Percentiles rank a stretch among this genome's conserved stretches.
Conservation (phyloP, 805 yeast species). For the Barnettozyma populi region DNA sequence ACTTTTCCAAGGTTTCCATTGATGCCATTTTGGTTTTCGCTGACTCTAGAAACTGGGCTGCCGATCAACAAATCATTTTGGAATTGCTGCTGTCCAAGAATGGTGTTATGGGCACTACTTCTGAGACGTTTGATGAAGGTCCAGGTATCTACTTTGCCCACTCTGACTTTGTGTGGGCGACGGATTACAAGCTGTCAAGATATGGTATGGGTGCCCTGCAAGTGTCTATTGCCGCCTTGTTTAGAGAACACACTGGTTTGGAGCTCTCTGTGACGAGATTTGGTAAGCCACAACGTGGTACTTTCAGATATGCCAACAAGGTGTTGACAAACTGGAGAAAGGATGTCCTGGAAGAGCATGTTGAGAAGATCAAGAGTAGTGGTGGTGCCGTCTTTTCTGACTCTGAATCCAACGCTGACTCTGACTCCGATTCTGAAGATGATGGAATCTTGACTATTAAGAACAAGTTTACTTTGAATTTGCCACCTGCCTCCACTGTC, state of each 20-base stretch:
- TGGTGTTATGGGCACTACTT: constrained; percentile 82
- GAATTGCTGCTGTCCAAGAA: constrained; percentile 70
- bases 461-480: constrained; percentile 41
- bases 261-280: constrained; percentile 76
- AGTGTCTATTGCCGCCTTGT: constrained; percentile 80
- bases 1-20: constrained; percentile 60
- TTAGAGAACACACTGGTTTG: constrained; percentile 77
- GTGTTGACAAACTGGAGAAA: constrained; percentile 74
- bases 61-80: constrained; percentile 83
- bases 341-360: constrained; percentile 69
- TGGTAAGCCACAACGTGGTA: constrained; percentile 87
- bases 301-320: constrained; percentile 78
- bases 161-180: constrained; percentile 91
- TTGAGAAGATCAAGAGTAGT: constrained; percentile 42
- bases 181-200: constrained; percentile 73
- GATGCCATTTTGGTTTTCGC: constrained; percentile 88
- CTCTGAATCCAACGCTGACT: constrained; percentile 25
- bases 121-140: constrained; percentile 66
- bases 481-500: constrained; percentile 82
- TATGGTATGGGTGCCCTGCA: constrained; percentile 96
- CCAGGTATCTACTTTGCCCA: constrained; percentile 86
- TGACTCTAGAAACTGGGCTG: constrained; percentile 90
- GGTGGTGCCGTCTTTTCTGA: constrained; percentile 27
- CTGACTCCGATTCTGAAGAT: constrained; percentile 26
- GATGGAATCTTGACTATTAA: constrained; percentile 43